phyloP scores from a whole-genome alignment of 495 filamentous ascomycete genomes.

The Neurospora pannonica region DNA sequence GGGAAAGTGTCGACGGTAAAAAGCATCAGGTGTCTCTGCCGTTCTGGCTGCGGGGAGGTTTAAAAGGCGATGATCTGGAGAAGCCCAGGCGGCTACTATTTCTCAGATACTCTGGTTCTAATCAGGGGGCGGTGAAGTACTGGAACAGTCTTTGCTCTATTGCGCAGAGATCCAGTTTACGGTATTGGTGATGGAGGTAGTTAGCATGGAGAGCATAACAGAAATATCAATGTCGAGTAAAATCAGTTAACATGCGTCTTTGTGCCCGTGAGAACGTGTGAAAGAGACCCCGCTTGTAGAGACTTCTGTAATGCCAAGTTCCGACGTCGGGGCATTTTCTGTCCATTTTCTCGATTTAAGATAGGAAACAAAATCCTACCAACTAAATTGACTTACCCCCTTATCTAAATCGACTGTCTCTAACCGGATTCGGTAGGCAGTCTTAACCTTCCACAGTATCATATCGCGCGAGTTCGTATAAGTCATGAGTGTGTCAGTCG shows the following conservation, averaged over 20 bases:
- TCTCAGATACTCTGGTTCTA: conserved; percentile 33
- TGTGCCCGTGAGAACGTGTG: background rate
- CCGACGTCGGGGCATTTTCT: background rate
- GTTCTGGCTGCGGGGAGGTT: conserved; percentile 29
- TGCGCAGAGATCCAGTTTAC: background rate
- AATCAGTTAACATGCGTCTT: background rate
- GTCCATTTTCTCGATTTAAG: background rate
- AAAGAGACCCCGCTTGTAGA: background rate
- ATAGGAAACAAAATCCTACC: too few species aligned
- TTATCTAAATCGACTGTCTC: too few species aligned
- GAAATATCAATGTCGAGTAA: background rate
- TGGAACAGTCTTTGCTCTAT: background rate
- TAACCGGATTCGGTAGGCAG: too few species aligned
- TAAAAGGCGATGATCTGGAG: conserved; percentile 25
- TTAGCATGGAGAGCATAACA: background rate
- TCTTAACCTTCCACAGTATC: too few species aligned
- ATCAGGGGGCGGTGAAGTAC: conserved; percentile 20
- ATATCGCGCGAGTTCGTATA: too few species aligned
- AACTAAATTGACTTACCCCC: too few species aligned
- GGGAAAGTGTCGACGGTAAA: conserved; percentile 10
- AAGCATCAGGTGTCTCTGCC: conserved; percentile 6
- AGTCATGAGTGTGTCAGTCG: too few species aligned
- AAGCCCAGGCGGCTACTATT: conserved; percentile 36
- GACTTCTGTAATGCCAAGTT: background rate
- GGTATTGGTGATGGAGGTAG: background rate